Conservation (phyloP, 768 basidiomycete genomes). For the Boletus patriciae region DNA sequence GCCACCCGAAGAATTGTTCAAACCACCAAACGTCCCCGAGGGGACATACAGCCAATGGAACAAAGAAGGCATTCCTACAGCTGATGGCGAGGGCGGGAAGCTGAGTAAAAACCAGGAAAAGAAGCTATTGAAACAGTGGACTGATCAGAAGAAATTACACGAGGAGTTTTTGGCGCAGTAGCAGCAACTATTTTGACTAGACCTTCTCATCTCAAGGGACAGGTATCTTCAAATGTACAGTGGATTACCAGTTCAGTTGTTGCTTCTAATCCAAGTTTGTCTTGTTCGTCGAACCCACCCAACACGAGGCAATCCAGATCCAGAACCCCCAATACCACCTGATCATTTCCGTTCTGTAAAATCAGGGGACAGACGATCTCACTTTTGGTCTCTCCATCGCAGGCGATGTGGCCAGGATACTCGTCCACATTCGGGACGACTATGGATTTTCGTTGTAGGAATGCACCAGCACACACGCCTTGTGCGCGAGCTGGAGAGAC, state of each 20-base stretch:
- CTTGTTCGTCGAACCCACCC: slow-evolving; percentile 73
- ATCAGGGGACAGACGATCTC: slow-evolving; percentile 87
- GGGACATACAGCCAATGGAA: slow-evolving; percentile 84
- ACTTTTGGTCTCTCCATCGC: slow-evolving; percentile 86
- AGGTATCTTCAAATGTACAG: neutral
- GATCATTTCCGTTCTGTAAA: slow-evolving; percentile 32
- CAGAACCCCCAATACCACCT: slow-evolving; percentile 55
- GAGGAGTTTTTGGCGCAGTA: slow-evolving; percentile 61
- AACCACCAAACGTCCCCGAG: slow-evolving; percentile 71
- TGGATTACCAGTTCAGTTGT: slow-evolving; percentile 15
- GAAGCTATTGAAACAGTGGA: slow-evolving; percentile 73
- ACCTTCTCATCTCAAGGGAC: neutral
- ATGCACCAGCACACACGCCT: slow-evolving; percentile 90
- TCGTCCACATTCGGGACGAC: slow-evolving; percentile 75
- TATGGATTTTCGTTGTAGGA: slow-evolving; percentile 51
- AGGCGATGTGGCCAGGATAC: slow-evolving; percentile 93
- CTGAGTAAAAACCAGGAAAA: slow-evolving; percentile 80
- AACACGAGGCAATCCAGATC: slow-evolving; percentile 83
- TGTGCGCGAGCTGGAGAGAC: slow-evolving; percentile 50
- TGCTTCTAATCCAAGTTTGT: slow-evolving; percentile 72
- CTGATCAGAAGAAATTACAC: slow-evolving; percentile 74
- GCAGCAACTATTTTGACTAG: neutral
- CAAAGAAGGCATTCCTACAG: slow-evolving; percentile 78
- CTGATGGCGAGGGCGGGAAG: slow-evolving; percentile 82
- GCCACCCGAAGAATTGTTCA: slow-evolving; percentile 78